Evolutionary conservation across 1,284 basidiomycete genomes (phyloP).

Genomic region (Fistulinella staudtii): DNA sequence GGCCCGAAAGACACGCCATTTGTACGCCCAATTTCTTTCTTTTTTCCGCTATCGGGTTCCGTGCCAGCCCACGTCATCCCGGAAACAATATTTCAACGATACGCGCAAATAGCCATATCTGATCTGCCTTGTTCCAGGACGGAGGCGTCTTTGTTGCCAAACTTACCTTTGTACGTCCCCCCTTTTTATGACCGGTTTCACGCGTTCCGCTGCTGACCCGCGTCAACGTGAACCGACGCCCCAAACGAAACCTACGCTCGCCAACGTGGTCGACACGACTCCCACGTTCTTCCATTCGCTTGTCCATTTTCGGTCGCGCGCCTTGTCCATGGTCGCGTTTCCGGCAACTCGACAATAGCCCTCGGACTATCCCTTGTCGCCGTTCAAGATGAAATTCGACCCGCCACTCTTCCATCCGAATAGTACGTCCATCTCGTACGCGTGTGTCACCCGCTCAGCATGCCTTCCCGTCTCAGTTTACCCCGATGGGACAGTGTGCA

Average conservation of each 20-base stretch:
- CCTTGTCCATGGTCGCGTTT: no score
- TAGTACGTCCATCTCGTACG: conserved; percentile 54
- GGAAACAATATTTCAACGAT: no score
- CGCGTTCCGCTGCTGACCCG: no score
- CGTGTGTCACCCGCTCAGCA: background rate
- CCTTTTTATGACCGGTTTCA: no score
- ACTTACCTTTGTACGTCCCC: conserved; percentile 78
- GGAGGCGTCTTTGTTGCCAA: conserved; percentile 95
- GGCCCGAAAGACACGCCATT: conserved; percentile 98
- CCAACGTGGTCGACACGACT: background rate
- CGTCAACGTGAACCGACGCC: background rate
- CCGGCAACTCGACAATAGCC: no score
- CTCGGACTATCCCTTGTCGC: conserved; percentile 88
- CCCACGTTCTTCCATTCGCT: no score
- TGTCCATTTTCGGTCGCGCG: no score
- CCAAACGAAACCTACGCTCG: background rate
- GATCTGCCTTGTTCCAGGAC: no score
- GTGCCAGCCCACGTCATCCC: no score
- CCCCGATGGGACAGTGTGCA: conserved; percentile 94
- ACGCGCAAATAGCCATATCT: no score
- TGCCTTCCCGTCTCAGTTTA: conserved; percentile 48
- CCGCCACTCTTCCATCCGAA: conserved; percentile 98
- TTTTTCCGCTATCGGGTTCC: no score
- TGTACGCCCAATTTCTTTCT: conserved; percentile 57
- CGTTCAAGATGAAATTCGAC: conserved; percentile 98